These are phyloP conservation scores for Xylariales sp. DNA, from an alignment of 2,329 filamentous ascomycete genomes.

Conservation along the genomic window DNA sequence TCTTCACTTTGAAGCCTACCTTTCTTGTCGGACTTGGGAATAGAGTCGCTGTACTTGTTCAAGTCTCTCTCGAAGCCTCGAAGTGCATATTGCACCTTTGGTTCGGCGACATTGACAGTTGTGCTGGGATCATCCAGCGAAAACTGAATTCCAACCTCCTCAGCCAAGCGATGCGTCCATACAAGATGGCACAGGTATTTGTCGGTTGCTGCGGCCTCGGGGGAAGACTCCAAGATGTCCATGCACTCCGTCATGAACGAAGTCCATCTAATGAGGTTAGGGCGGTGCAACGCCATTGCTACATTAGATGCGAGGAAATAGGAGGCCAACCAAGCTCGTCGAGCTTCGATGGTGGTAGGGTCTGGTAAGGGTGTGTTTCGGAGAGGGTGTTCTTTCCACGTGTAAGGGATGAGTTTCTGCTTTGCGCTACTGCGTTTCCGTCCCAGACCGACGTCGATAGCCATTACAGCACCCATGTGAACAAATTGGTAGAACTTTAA, in stretches of 20 bases:
- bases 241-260: constrained; percentile 58
- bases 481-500: constrained; percentile 87
- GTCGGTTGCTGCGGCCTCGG: constrained; percentile 53
- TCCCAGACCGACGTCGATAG: constrained; percentile 74
- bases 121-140: constrained; percentile 59
- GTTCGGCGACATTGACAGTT: constrained; percentile 52
- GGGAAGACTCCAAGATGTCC: constrained; percentile 47
- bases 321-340: constrained; percentile 55
- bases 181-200: constrained; percentile 54
- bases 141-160: constrained; percentile 65
- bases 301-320: constrained; percentile 57
- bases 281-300: constrained; percentile 56
- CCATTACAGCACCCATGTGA: constrained; percentile 76
- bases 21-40: constrained; percentile 47
- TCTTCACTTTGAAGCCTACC: constrained; percentile 40
- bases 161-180: constrained; percentile 57
- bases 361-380: constrained; percentile 41
- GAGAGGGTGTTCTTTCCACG: constrained; percentile 38
- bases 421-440: constrained; percentile 31
- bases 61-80: constrained; percentile 62
- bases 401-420: constrained; percentile 30
- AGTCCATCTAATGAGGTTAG: constrained; percentile 56
- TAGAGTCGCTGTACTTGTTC: constrained; percentile 51
- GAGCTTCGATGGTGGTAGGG: constrained; percentile 48
- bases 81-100: constrained; percentile 60